Percentiles rank a stretch among this genome's conserved stretches.
Conservation (phyloP, 2,329 filamentous ascomycete genomes). For the Neonectria neomacrospora region DNA sequence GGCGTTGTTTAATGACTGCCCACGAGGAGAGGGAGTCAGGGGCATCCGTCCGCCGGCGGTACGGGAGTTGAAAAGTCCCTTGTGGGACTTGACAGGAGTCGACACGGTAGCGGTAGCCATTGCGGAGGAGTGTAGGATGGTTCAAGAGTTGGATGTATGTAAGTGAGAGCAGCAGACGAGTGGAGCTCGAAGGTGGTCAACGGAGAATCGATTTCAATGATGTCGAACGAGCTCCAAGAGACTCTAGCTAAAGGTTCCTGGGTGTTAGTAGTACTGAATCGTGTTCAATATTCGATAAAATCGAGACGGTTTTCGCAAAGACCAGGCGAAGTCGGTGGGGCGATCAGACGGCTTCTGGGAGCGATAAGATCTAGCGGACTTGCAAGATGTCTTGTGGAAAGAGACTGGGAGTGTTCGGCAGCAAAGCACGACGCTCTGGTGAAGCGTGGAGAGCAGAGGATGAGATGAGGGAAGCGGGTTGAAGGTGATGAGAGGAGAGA, state of each 20-base stretch:
- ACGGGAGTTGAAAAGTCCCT: constrained; percentile 89
- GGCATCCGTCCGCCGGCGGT: constrained; percentile 96
- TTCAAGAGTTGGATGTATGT: constrained; percentile 33
- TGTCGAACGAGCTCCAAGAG: constrained; percentile 67
- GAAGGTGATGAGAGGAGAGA: constrained; percentile 36
- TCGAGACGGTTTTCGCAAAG: constrained; percentile 58
- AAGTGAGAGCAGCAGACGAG: constrained; percentile 53
- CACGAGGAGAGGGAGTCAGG: constrained; percentile 88
- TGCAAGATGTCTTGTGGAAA: constrained; percentile 44
- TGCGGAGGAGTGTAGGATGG: constrained; percentile 51
- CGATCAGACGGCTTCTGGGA: constrained; percentile 58
- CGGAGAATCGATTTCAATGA: constrained; percentile 51
- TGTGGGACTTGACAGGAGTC: constrained; percentile 94
- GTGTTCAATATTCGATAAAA: constrained; percentile 59
- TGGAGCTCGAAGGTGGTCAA: constrained; percentile 61
- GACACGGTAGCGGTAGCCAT: constrained; percentile 88
- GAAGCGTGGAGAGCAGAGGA: constrained; percentile 24
- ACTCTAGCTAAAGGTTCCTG: constrained; percentile 70
- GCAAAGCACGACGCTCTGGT: constrained; percentile 38
- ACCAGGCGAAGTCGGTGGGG: constrained; percentile 55
- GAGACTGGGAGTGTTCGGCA: constrained; percentile 38
- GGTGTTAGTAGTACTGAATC: constrained; percentile 58
- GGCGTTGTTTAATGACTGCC: constrained; percentile 65
- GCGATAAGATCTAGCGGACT: constrained; percentile 63
- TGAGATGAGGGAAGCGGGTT: constrained; percentile 19